These are phyloP conservation scores for Dorcoceras hygrometricum DNA, from an alignment of 257 asterid genomes.

Conservation along the genomic window DNA sequence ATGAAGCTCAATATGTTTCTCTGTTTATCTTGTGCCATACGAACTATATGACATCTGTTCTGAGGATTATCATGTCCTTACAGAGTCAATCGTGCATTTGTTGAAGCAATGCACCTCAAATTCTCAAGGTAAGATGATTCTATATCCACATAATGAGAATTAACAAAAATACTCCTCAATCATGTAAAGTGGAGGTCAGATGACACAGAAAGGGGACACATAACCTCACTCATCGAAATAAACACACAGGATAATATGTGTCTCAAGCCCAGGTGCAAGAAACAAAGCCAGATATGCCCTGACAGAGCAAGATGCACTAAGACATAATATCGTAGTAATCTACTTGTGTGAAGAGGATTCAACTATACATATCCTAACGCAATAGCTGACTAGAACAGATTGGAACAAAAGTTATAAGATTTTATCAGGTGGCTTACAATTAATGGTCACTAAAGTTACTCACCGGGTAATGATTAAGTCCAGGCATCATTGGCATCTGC, in stretches of 20 bases:
- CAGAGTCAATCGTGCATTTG: neutral
- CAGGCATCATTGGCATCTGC: constrained; percentile 92
- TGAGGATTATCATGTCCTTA: neutral
- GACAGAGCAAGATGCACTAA: neutral
- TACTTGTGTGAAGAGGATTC: neutral
- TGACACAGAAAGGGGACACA: neutral
- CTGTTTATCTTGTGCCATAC: neutral
- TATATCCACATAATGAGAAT: neutral
- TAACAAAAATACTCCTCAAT: neutral
- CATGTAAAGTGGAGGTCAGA: neutral
- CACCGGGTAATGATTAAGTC: constrained; percentile 86
- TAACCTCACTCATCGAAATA: neutral
- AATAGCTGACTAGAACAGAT: neutral
- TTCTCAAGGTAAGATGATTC: neutral
- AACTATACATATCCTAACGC: neutral
- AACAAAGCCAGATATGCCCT: neutral
- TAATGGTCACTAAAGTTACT: constrained; percentile 10
- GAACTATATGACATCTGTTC: neutral
- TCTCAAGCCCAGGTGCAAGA: neutral
- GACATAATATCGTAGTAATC: neutral
- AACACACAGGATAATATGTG: neutral
- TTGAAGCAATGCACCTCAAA: too few relatives aligned
- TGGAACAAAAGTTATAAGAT: neutral
- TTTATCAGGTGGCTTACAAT: neutral
- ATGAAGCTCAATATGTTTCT: neutral